Evolutionary conservation across 345 rosid genomes (phyloP).

Genomic region (Gossypium raimondii): DNA sequence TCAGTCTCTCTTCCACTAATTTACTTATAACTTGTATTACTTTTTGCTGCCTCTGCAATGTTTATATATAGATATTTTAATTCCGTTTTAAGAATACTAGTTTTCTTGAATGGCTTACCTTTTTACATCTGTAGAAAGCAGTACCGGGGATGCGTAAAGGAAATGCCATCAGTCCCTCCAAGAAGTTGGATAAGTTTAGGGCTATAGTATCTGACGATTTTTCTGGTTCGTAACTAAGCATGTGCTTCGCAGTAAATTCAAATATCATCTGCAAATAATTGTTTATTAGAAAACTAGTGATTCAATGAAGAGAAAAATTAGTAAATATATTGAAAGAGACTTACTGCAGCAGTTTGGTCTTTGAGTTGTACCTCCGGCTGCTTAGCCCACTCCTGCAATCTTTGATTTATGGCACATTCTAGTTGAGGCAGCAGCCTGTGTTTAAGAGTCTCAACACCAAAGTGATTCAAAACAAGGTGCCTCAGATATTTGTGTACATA

Average conservation of each 20-base stretch:
- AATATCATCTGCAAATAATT: conserved; percentile 27
- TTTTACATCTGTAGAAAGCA: conserved; percentile 19
- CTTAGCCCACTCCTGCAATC: not conserved
- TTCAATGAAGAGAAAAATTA: no score
- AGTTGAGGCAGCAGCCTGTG: not conserved
- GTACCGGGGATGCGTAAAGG: conserved; percentile 38
- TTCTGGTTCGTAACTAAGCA: conserved; percentile 26
- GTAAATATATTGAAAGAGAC: not conserved
- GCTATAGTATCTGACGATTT: conserved; percentile 17
- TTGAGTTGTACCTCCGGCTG: not conserved
- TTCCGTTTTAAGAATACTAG: not conserved
- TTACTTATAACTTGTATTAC: conserved; percentile 8
- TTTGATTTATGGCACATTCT: not conserved
- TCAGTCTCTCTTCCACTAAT: conserved; percentile 10
- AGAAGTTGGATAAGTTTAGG: conserved; percentile 2
- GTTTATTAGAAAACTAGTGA: not conserved
- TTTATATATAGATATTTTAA: not conserved
- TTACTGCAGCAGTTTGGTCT: not conserved
- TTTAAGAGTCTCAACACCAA: conserved; percentile 6
- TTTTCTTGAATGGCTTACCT: conserved; percentile 16
- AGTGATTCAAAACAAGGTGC: not conserved
- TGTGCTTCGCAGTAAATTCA: conserved; percentile 18
- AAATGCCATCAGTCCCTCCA: conserved; percentile 28
- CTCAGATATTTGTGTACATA: conserved; percentile 14
- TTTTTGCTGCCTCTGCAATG: conserved; percentile 17